These are phyloP conservation scores for Pseudocercospora macadamiae DNA, from an alignment of 2,329 filamentous ascomycete species.

Conservation along the genomic window DNA sequence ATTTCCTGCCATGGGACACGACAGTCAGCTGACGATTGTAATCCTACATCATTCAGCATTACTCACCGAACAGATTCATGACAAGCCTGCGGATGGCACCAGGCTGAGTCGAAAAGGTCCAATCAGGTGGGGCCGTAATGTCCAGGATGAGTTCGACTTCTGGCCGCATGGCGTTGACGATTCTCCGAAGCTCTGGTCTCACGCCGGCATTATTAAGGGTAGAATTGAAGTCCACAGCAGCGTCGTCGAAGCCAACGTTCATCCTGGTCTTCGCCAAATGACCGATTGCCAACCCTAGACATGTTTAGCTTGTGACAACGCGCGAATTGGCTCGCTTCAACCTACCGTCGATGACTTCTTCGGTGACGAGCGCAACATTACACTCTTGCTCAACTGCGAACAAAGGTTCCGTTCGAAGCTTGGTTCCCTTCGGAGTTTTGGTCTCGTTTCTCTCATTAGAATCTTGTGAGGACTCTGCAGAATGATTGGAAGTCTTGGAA, in stretches of 20 bases:
- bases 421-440: slow-evolving; percentile 17
- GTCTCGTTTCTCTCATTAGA: not conserved
- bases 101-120: slow-evolving; percentile 25
- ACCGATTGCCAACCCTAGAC: slow-evolving; percentile 12
- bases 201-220: slow-evolving; percentile 1
- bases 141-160: slow-evolving; percentile 44
- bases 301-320: not conserved
- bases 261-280: slow-evolving; percentile 21
- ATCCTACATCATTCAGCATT: too few relatives aligned
- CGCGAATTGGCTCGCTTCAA: too few relatives aligned
- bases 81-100: slow-evolving; percentile 50
- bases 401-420: slow-evolving; percentile 16
- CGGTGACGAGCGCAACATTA: slow-evolving; percentile 22
- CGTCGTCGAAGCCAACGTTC: slow-evolving; percentile 23
- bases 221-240: slow-evolving; percentile 1
- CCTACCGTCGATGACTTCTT: slow-evolving; percentile 27
- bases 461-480: slow-evolving; percentile 16
- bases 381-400: slow-evolving; percentile 26
- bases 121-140: slow-evolving; percentile 32
- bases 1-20: slow-evolving; percentile 53
- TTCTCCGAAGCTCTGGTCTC: slow-evolving; percentile 15
- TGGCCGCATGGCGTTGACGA: slow-evolving; percentile 23
- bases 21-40: slow-evolving; percentile 47
- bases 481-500: slow-evolving; percentile 5
- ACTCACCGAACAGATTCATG: slow-evolving; percentile 53